Conservation (phyloP, 108 stramenopile species). For the Cylindrotheca closterium region DNA sequence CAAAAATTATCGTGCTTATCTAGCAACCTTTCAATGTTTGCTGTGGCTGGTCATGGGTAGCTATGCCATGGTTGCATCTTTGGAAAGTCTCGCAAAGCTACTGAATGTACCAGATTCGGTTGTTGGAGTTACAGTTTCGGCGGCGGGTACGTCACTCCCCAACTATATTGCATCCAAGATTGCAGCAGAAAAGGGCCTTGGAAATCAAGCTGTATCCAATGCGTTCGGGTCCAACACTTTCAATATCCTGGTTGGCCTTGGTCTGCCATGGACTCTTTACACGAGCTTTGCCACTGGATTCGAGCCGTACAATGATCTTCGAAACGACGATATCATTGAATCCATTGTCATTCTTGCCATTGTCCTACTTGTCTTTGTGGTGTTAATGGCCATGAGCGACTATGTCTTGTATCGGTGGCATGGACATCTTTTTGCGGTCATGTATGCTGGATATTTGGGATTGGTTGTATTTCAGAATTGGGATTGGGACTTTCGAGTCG, state of each 20-base stretch:
- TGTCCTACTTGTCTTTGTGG: slow-evolving; percentile 52
- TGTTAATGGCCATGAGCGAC: slow-evolving; percentile 41
- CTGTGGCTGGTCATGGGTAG: slow-evolving; percentile 64
- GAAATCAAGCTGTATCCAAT: slow-evolving; percentile 88
- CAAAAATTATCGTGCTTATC: slow-evolving; percentile 24
- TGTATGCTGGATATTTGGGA: slow-evolving; percentile 57
- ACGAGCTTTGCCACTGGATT: slow-evolving; percentile 51
- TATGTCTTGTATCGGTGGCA: slow-evolving; percentile 73
- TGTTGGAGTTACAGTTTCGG: slow-evolving; percentile 77
- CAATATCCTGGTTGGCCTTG: slow-evolving; percentile 85
- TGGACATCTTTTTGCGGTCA: slow-evolving; percentile 49
- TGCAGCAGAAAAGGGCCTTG: slow-evolving; percentile 83
- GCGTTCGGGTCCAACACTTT: slow-evolving; percentile 89
- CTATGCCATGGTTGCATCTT: slow-evolving; percentile 72
- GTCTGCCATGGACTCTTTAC: slow-evolving; percentile 85
- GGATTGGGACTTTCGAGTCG: not conserved
- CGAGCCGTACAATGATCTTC: slow-evolving; percentile 61
- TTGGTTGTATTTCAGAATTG: not conserved
- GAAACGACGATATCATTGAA: slow-evolving; percentile 59
- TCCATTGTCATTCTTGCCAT: slow-evolving; percentile 59
- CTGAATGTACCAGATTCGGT: slow-evolving; percentile 68
- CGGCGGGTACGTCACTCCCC: slow-evolving; percentile 76
- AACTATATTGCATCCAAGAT: slow-evolving; percentile 67
- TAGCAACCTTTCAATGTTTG: slow-evolving; percentile 51
- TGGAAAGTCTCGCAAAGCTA: slow-evolving; percentile 60